Evolutionary conservation across 2,329 filamentous ascomycete genomes (phyloP), one percentile per base, ranked within the genome.

Genomic region (Fusarium sambucinum): DNA sequence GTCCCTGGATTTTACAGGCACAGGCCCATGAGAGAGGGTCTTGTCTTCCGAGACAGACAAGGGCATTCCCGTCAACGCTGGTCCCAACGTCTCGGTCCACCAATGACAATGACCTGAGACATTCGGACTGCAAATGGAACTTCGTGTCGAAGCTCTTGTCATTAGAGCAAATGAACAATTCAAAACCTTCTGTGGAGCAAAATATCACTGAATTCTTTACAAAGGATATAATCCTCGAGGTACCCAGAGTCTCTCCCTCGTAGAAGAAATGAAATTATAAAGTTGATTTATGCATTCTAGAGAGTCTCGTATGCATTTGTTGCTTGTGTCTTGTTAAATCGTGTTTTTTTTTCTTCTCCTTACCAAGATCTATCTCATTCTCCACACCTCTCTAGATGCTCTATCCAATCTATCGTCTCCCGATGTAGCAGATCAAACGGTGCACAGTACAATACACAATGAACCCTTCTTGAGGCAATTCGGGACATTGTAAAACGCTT

Each of bases 21-120:
- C 25, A 25, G 58, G n/a, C 30, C 51, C 38, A 23, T 38, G 32
- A 16, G 17, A 17, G 32, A 60, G 44, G 38, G 25, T 37, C 57
- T 32, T n/a, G 11, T 42, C 37, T 30, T 47, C 27, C 42, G 40
- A 63, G 64, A 68, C 63, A 52, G 59, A 64, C 58, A 48, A 47
- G 44, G 40, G 32, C 21, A 13, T 33, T 67, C 55, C 51, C 51
- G 51, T 25, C 11, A 21, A 35, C 30, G 37, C 63, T n/a, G 42
- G 57, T 30, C 27, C 58, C 58, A 42, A 37, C n/a, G 46, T 59
- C 52, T 45, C 25, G 32, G 63, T 54, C 30, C 48, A 33, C 46
- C 27, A 29, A 55, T 30, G 47, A 45, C 25, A 35, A 11, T 29
- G 23, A 38, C 47, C 32, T 58, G 30, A 44, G 42, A 55, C 51